Evolutionary conservation across 768 basidiomycete genomes (phyloP).

Genomic region (Panaeolus cyanescens): DNA sequence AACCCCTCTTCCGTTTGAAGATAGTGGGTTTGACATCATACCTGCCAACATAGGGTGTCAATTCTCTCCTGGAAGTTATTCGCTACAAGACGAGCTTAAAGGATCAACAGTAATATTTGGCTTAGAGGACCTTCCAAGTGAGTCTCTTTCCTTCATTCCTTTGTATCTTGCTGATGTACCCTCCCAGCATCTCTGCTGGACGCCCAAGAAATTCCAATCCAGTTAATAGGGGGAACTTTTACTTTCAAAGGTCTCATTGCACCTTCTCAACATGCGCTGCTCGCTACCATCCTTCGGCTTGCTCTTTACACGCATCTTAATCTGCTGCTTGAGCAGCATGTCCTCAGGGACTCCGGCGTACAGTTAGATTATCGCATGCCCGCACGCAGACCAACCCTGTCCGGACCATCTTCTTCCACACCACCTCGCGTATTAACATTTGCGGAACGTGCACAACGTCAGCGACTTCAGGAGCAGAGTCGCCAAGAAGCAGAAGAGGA

Average conservation of each 20-base stretch:
- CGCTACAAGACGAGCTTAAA: slow-evolving; percentile 33
- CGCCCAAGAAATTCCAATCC: slow-evolving; percentile 14
- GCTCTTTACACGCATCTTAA: slow-evolving; percentile 57
- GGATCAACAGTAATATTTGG: slow-evolving; percentile 47
- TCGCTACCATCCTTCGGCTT: slow-evolving; percentile 53
- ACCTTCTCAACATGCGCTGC: slow-evolving; percentile 38
- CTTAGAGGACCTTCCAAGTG: slow-evolving; percentile 52
- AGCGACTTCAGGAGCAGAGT: slow-evolving; percentile 1
- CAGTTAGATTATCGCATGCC: slow-evolving; percentile 25
- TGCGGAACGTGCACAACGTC: background rate
- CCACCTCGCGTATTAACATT: slow-evolving; percentile 10
- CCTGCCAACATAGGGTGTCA: slow-evolving; percentile 42
- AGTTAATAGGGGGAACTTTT: slow-evolving; percentile 66
- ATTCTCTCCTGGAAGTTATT: slow-evolving; percentile 43
- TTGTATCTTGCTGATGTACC: background rate
- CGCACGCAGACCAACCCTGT: slow-evolving; percentile 21
- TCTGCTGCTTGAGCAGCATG: slow-evolving; percentile 60
- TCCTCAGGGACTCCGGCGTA: slow-evolving; percentile 54
- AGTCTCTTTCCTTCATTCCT: slow-evolving; percentile 11
- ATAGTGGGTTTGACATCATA: slow-evolving; percentile 41
- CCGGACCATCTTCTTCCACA: slow-evolving; percentile 25
- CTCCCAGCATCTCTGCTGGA: slow-evolving; percentile 4
- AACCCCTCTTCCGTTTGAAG: slow-evolving; percentile 31
- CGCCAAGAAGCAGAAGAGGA: slow-evolving; percentile 21
- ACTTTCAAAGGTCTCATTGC: slow-evolving; percentile 48